Evolutionary conservation across 1,284 basidiomycete genomes (phyloP), one percentile per base, ranked within the genome.

Genomic region (Microbotryum saponariae): DNA sequence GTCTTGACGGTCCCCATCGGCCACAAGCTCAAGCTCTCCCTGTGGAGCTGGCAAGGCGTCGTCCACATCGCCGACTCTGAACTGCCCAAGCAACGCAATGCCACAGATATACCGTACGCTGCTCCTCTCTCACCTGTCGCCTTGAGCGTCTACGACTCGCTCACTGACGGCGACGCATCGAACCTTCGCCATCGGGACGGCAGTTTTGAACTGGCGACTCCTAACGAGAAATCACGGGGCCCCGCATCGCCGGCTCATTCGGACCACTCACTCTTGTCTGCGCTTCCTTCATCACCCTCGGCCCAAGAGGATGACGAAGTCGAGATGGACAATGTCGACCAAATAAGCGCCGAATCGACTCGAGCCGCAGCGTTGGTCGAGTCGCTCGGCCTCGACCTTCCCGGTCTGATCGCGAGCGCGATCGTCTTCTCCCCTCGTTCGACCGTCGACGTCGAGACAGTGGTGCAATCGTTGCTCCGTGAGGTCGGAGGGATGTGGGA

Each of bases 361-460:
- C 60, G 57, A 25, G 66, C 66, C 12, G 20, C 45, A 18, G 14
- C 52, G 1, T 56, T 67, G 23, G 58, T 50, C 27, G 18, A 25
- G 12, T 23, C 56, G 4, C 62, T 66, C 42, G 29, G 25, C 3
- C 64, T 68, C 62, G 67, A 68, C 56, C 64, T 68, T 9, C 29
- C 67, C 10, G 67, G 67, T n/a, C 54, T 68, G 20, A 54, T 68
- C 56, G 67, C 67, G 27, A 54, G 57, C 29, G 57, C 66, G 1
- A 66, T 68, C 59, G 67, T 68, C 10, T 68, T 68, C 54, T 61
- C 62, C 49, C 56, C 67, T 2, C 67, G 67, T 6, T 62, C 67
- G 50, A 66, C 67, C 3, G 67, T 68, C 47, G 62, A 60, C 23
- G 62, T 66, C 4, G 56, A 62, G 44, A 62, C 66, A 51, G 50